Percentiles rank a stretch among this genome's conserved stretches.
Evolutionary conservation across 495 filamentous ascomycete species (phyloP).

Genomic region (Pseudoneurospora amorphoporcata): DNA sequence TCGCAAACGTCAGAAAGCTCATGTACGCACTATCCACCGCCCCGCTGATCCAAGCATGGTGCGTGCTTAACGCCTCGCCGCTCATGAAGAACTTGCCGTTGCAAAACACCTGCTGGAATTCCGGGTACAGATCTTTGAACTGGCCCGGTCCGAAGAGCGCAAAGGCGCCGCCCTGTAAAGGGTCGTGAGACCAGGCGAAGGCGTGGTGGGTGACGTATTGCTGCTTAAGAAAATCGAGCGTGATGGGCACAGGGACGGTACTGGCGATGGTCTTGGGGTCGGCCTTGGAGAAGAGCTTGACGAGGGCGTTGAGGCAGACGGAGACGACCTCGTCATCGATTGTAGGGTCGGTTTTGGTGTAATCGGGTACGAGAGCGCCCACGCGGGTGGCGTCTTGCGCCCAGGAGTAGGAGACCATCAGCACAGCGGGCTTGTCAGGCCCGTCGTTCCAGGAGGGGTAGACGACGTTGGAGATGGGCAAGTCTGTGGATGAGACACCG

Average conservation of each 20-base stretch:
- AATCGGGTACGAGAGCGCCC: constrained; percentile 18
- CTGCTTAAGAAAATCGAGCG: constrained; percentile 4
- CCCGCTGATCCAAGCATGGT: constrained; percentile 37
- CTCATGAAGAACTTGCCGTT: constrained; percentile 22
- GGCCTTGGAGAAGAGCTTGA: constrained; percentile 1
- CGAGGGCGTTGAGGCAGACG: constrained; percentile 6
- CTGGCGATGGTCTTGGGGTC: not conserved
- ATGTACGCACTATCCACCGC: constrained; percentile 19
- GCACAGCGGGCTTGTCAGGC: constrained; percentile 20
- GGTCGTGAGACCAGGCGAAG: constrained; percentile 29
- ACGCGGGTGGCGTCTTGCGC: constrained; percentile 30
- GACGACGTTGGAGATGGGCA: constrained; percentile 28
- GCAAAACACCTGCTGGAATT: constrained; percentile 14
- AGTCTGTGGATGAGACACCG: constrained; percentile 27
- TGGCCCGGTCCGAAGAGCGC: constrained; percentile 36
- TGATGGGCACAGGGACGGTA: constrained; percentile 4
- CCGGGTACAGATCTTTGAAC: constrained; percentile 25
- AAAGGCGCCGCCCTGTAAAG: constrained; percentile 31
- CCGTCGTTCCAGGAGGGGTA: constrained; percentile 35
- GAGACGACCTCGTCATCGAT: constrained; percentile 2
- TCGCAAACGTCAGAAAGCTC: not conserved
- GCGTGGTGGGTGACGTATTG: constrained; percentile 23
- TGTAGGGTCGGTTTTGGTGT: constrained; percentile 17
- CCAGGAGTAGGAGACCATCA: constrained; percentile 37
- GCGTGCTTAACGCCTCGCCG: constrained; percentile 30